A percentile compares a stretch with the other conserved stretches of the same genome.
These are phyloP conservation scores for Juglanconis oblonga DNA, from an alignment of 2,329 filamentous ascomycete species.

Conservation along the genomic window DNA sequence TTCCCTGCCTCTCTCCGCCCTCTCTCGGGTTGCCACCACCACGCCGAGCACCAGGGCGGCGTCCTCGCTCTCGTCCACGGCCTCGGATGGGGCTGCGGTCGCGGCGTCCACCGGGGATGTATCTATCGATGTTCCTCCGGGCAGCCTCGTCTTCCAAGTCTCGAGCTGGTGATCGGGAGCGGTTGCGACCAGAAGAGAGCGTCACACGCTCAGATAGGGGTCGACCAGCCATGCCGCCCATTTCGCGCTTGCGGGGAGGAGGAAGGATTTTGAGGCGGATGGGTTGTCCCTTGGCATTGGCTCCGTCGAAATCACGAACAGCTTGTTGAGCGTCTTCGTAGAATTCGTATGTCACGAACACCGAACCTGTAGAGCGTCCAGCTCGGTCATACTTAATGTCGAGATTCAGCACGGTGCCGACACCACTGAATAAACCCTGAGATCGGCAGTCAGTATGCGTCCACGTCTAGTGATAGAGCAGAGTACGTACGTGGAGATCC, in stretches of 20 bases:
- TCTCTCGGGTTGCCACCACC: conserved; percentile 39
- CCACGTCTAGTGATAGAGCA: background rate
- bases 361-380: conserved; percentile 81
- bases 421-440: conserved; percentile 76
- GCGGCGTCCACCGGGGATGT: conserved; percentile 62
- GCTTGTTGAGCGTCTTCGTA: conserved; percentile 70
- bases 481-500: conserved; percentile 66
- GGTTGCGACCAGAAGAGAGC: conserved; percentile 51
- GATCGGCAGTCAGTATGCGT: conserved; percentile 29
- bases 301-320: conserved; percentile 78
- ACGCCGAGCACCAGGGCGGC: conserved; percentile 42
- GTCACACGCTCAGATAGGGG: conserved; percentile 62
- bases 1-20: conserved; percentile 38
- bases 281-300: conserved; percentile 85
- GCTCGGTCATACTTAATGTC: conserved; percentile 81
- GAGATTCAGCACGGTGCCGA: conserved; percentile 68
- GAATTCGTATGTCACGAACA: conserved; percentile 76
- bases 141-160: conserved; percentile 54
- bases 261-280: conserved; percentile 71
- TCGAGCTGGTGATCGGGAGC: conserved; percentile 56
- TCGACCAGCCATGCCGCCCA: conserved; percentile 51
- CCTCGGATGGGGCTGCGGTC: conserved; percentile 58
- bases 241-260: conserved; percentile 44
- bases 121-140: conserved; percentile 72
- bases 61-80: conserved; percentile 31